Base-by-base conservation (phyloP, 2,329 filamentous ascomycete genomes). In the Apiospora aurea region DNA sequence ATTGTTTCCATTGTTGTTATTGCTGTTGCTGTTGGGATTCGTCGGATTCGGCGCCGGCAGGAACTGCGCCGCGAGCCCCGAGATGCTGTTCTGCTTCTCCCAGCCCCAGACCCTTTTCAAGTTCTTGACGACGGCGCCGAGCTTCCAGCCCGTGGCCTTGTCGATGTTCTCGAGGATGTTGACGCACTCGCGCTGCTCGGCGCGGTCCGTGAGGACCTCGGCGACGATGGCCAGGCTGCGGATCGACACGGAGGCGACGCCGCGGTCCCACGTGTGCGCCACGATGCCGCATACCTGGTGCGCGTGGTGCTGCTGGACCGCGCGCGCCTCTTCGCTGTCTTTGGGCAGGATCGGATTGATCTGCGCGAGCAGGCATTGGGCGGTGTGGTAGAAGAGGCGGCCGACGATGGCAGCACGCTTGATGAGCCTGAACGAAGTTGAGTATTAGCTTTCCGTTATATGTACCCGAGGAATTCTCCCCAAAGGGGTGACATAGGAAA, bases 201-300 rank as follows among this genome's bases (percentile, higher is more conserved):
- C 85, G 4, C 87, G 86, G 70, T 90, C 87, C 0, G 88, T 89
- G 4, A 98, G 85, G 69, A 91, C 91, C 76, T 93, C 90, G 8
- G 92, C 92, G 2, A 94, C 94, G 71, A 96, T 92, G 51, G 92
- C 91, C 8, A 98, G 86, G 46, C 93, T 94, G 13, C 93, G 92
- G 51, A 96, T 89, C 2, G 94, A 94, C 13, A 97, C 91, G 69
- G 90, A 93, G 13, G 93, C 91, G 44, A 97, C 90, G 41, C 93
- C 94, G 38, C 90, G 87, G 79, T 97, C 94, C 77, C 95, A 93
- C 69, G 92, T 91, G 79, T 97, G 94, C 2, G 94, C 93, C 34
- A 94, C 91, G 74, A 98, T 97, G 18, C 96, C 96, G 79, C 95
- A 98, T 34, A 97, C 92, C 79, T 95, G 92, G 75, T 93, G 92